Base-by-base conservation (phyloP, 2,329 filamentous ascomycete genomes). In the Alternaria viburni region DNA sequence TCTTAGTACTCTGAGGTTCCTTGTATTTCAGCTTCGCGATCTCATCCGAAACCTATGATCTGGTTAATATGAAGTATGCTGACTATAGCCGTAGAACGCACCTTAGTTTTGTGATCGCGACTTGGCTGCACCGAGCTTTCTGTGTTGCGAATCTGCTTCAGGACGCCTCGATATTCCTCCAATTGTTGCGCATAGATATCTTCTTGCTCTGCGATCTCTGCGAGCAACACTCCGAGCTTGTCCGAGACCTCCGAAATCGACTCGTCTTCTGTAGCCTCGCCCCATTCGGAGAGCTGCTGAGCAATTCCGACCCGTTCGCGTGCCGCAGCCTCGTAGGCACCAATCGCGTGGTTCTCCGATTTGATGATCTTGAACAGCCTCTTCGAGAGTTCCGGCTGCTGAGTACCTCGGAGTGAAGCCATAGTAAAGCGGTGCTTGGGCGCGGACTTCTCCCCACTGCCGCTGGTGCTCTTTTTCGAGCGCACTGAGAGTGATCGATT, bases 71-170 rank as follows among this genome's bases (percentile, higher is more conserved):
- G 8, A n/a, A 5, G 4, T n/a, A 23, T 44, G n/a, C 28, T 47
- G 26, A 32, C 52, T 19, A 4, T 3, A 26, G 17, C 19, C 12
- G 11, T 28, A 32, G 19, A n/a, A 15, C 64, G 21, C 70, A 83
- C 83, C 82, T 96, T 97, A 67, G 87, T 84, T 82, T 96, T 96
- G 74, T 91, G 87, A 72, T 97, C 94, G 62, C 96, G 88, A 75
- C 91, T 93, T 7, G 96, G 96, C 84, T 97, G 94, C 15, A 99
- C 95, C 69, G 92, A 96, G 82, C 91, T 91, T 84, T 99, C 96
- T 13, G 93, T 97, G 81, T 99, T 97, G 69, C 96, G 89, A 71
- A 99, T 96, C 69, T 92, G 88, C 87, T 99, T 99, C 79, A 99
- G 85, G 23, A 93, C 82, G 32, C 85, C 86, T 52, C 96, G 88